Conservation (phyloP, 306 rosid genomes). For the Chamaecrista fasciculata region DNA sequence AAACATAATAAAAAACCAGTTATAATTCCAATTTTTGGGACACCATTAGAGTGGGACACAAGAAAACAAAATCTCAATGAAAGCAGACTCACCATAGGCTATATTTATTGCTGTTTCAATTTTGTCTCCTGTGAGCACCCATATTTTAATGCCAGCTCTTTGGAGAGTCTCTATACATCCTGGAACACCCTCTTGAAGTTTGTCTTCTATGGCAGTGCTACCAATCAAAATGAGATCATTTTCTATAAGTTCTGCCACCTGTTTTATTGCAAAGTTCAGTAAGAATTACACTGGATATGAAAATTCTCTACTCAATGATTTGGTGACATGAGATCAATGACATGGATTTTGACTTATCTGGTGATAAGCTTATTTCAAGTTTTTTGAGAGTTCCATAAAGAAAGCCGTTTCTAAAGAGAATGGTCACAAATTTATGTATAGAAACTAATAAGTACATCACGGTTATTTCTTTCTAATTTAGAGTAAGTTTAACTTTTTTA, state of each 20-base stretch:
- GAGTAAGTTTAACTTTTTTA: neutral
- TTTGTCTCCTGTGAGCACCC: conserved; percentile 98
- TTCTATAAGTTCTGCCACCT: conserved; percentile 96
- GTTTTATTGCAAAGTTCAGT: conserved; percentile 40
- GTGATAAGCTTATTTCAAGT: neutral
- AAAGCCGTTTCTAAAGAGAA: neutral
- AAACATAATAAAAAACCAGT: conserved; percentile 20
- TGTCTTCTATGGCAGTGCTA: conserved; percentile 97
- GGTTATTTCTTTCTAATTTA: conserved; percentile 13
- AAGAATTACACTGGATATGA: conserved; percentile 15
- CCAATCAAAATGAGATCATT: conserved; percentile 83
- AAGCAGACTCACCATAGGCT: conserved; percentile 74
- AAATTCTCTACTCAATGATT: conserved; percentile 11
- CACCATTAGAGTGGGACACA: neutral
- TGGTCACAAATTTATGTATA: neutral
- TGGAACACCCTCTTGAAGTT: conserved; percentile 99
- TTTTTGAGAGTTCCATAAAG: conserved; percentile 5
- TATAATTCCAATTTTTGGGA: conserved; percentile 1
- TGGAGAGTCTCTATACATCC: conserved; percentile 88
- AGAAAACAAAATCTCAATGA: conserved; percentile 13
- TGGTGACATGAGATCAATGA: conserved; percentile 7
- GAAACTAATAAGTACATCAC: neutral
- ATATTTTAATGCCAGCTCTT: conserved; percentile 93
- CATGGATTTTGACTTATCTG: conserved; percentile 10
- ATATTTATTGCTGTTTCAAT: conserved; percentile 98